phyloP scores from a whole-genome alignment of 148 eudicot species.

The Rhododendron molle region DNA sequence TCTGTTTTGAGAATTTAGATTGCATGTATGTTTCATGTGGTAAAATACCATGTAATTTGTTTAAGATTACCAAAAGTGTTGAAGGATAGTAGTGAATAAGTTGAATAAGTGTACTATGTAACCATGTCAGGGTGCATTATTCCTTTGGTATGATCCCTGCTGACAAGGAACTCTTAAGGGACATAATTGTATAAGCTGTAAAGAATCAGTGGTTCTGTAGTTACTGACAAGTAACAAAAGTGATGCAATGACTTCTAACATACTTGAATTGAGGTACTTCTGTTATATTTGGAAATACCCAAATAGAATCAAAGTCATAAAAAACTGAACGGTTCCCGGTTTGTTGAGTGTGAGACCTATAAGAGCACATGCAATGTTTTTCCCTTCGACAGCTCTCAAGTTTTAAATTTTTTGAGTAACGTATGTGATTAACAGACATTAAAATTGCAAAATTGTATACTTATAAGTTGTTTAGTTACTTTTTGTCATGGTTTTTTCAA shows the following conservation, averaged over 20 bases:
- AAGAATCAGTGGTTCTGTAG: background rate
- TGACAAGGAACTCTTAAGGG: constrained; percentile 5
- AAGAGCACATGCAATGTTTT: background rate
- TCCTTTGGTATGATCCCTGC: background rate
- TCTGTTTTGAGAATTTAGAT: background rate
- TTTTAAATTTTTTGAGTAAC: background rate
- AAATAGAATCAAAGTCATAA: background rate
- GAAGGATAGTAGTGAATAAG: background rate
- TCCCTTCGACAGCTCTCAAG: background rate
- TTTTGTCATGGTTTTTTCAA: background rate
- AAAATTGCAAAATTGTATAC: background rate
- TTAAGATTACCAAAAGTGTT: background rate
- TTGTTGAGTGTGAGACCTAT: background rate
- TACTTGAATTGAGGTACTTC: background rate
- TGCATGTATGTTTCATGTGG: background rate
- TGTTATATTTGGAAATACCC: background rate
- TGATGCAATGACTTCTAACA: background rate
- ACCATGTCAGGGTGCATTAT: background rate
- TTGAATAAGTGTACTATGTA: background rate
- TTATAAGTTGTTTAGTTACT: background rate
- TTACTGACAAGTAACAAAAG: background rate
- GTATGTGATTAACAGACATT: background rate
- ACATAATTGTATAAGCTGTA: background rate
- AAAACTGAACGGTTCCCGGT: background rate
- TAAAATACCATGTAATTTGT: background rate